These are phyloP conservation scores for Puccinia sorghi DNA, from an alignment of 1,284 basidiomycete species.

Conservation along the genomic window DNA sequence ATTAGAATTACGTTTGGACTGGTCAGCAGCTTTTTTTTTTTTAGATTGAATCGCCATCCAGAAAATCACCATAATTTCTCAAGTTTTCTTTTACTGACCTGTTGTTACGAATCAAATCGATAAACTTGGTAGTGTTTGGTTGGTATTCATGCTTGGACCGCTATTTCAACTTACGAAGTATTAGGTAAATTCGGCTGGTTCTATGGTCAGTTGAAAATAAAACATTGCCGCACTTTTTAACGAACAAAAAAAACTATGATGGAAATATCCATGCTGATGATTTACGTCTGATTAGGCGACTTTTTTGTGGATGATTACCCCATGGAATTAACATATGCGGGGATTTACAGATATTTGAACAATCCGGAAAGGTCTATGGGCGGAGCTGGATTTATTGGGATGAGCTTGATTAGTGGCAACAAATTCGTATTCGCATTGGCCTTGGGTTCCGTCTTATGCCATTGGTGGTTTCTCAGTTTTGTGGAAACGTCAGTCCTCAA, in stretches of 20 bases:
- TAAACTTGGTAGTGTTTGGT: conserved; percentile 69
- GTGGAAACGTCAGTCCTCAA: conserved; percentile 54
- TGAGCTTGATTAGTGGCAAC: conserved; percentile 84
- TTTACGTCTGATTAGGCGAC: conserved; percentile 62
- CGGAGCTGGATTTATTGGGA: conserved; percentile 89
- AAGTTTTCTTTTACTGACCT: background rate
- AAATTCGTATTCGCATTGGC: conserved; percentile 83
- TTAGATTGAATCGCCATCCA: conserved; percentile 6
- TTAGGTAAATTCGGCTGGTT: conserved; percentile 95
- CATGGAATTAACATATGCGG: conserved; percentile 85
- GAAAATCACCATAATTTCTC: background rate
- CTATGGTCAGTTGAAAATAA: conserved; percentile 65
- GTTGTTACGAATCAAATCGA: no score
- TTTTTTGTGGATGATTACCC: conserved; percentile 94
- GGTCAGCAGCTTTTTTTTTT: conserved; percentile 62
- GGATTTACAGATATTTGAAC: conserved; percentile 80
- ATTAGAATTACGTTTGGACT: conserved; percentile 81
- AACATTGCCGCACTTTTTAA: background rate
- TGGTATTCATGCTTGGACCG: conserved; percentile 86
- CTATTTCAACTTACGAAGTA: conserved; percentile 84
- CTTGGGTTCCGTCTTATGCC: conserved; percentile 71
- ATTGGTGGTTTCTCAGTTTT: conserved; percentile 59
- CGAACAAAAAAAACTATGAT: conserved; percentile 4
- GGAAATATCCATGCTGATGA: conserved; percentile 42
- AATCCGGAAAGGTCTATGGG: conserved; percentile 89